Evolutionary conservation across 2,329 filamentous ascomycete genomes (phyloP), one percentile per base, ranked within the genome.

Genomic region (Monilinia polystroma): DNA sequence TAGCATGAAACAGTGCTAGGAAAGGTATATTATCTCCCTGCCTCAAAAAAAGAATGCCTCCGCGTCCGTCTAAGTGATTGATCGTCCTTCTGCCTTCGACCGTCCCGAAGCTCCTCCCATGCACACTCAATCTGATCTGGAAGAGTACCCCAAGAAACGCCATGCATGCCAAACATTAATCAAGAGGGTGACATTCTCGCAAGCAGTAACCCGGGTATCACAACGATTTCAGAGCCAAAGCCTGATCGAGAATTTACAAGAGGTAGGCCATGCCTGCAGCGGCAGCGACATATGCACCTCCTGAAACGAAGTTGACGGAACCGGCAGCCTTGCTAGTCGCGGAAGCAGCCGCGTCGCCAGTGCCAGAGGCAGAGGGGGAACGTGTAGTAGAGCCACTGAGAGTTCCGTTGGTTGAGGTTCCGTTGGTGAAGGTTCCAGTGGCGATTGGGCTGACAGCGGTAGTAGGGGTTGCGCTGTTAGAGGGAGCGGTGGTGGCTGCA

Each of bases 401-500:
- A 23, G 47, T 66, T 20, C 64, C 64, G 56, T 66, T 66, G 45
- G 23, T 35, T 26, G 63, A 29, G 14, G 63, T 55, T 18, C 64
- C 47, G 56, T 67, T 53, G 62, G 55, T 6, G 64, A 62, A 56
- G 49, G 64, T 23, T 18, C 55, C 64, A 26, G 47, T 66, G n/a
- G 57, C 51, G 32, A 23, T 20, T 58, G 54, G 52, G 29, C 12
- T n/a, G 43, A 41, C 49, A 29, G 52, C 63, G 14, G 58, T 53
- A 7, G 64, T 53, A n/a, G 66, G 47, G 26, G 65, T 57, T 55
- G 66, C 26, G 23, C 65, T 23, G n/a, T 35, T n/a, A 58, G 59
- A 41, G 16, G 43, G n/a, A 23, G 67, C 65, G n/a, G 68, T 68
- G 26, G 68, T 64, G 52, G 70, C 70, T 32, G 64, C 43, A 18